These are phyloP conservation scores for Taphrina sp. DNA, from an alignment of 1,139 yeast species.

Conservation along the genomic window DNA sequence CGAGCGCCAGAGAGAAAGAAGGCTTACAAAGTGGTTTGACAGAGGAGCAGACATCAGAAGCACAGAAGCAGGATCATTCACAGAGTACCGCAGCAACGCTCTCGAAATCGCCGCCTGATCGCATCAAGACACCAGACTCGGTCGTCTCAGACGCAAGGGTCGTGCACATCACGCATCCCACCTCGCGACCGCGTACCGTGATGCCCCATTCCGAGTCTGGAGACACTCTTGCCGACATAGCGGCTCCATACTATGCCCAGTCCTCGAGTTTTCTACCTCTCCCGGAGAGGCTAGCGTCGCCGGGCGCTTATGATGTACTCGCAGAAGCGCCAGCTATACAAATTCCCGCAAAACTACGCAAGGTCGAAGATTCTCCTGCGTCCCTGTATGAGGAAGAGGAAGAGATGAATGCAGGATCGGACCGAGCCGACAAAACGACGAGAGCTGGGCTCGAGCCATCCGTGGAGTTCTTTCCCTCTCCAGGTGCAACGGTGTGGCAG, in stretches of 20 bases:
- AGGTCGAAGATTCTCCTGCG: background rate
- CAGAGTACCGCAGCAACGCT: background rate
- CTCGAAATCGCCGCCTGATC: background rate
- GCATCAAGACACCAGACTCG: background rate
- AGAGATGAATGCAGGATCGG: background rate
- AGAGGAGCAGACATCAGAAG: background rate
- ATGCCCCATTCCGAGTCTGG: slow-evolving; percentile 18
- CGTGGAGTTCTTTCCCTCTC: slow-evolving; percentile 4
- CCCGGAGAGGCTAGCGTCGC: no score
- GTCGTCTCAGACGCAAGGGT: slow-evolving; percentile 5
- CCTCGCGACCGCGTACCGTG: background rate
- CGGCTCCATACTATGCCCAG: slow-evolving; percentile 10
- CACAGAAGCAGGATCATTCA: background rate
- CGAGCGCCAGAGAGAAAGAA: background rate
- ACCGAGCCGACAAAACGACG: background rate
- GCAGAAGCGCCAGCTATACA: background rate
- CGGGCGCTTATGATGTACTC: no score
- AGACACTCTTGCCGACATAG: slow-evolving; percentile 2
- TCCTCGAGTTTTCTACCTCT: slow-evolving; percentile 4
- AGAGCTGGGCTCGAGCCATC: slow-evolving; percentile 7
- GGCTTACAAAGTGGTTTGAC: background rate
- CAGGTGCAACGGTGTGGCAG: slow-evolving; percentile 1
- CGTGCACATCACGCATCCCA: background rate
- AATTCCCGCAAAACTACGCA: no score
- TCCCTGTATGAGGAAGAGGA: background rate